A percentile compares a stretch with the other conserved stretches of the same genome.
These are phyloP conservation scores for Przewalskia tangutica DNA, from an alignment of 257 asterid genomes.

Conservation along the genomic window DNA sequence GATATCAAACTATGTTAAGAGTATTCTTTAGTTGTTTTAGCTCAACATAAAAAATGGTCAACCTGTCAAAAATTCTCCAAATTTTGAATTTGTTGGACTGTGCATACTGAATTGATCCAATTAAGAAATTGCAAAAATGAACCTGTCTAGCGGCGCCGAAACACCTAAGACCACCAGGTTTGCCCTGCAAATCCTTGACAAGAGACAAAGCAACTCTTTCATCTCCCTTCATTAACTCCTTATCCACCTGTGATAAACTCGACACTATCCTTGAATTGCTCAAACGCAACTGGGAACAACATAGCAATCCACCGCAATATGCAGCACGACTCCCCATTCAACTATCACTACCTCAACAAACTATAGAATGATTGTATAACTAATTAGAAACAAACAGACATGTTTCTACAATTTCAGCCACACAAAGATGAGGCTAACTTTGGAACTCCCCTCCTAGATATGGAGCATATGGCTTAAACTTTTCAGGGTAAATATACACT, in stretches of 20 bases:
- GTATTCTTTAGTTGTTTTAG: too few relatives aligned
- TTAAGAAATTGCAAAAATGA: not conserved
- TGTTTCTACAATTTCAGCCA: not conserved
- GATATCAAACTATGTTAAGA: too few relatives aligned
- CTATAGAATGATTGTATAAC: not conserved
- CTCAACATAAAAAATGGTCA: too few relatives aligned
- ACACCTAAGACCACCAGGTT: constrained; percentile 62
- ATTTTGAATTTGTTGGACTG: too few relatives aligned
- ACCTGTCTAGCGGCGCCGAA: constrained; percentile 93
- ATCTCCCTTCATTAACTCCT: constrained; percentile 61
- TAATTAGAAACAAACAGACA: not conserved
- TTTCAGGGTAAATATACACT: too few relatives aligned
- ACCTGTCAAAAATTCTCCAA: too few relatives aligned
- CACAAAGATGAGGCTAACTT: not conserved
- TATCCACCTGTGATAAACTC: constrained; percentile 44
- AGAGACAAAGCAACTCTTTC: constrained; percentile 70
- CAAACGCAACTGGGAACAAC: not conserved
- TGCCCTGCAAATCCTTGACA: constrained; percentile 55
- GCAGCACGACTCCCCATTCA: constrained; percentile 13
- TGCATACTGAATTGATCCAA: too few relatives aligned
- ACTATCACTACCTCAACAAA: too few relatives aligned
- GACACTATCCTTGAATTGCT: constrained; percentile 4
- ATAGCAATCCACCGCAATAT: not conserved
- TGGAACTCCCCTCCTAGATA: too few relatives aligned
- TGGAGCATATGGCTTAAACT: too few relatives aligned